Percentiles rank a stretch among this genome's conserved stretches.
phyloP scores from a whole-genome alignment of 2,329 filamentous ascomycete genomes.

The Penicillium sp. region DNA sequence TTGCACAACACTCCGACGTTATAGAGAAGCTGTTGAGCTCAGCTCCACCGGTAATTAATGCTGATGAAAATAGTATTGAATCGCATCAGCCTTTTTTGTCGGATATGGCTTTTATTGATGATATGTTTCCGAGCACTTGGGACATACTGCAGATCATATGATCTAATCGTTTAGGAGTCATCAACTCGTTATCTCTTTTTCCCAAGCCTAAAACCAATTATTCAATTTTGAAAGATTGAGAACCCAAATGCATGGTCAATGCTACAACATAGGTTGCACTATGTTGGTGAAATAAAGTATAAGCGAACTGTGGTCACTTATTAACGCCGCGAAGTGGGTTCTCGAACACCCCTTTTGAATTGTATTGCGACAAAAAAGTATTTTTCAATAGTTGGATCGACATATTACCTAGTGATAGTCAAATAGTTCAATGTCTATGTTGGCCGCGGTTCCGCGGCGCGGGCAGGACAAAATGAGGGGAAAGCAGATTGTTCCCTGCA shows the following conservation, averaged over 20 bases:
- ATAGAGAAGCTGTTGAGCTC: conserved; percentile 43
- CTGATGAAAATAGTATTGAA: background rate
- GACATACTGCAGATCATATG: conserved; percentile 12
- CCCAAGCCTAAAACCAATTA: too few species aligned
- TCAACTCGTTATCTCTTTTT: too few species aligned
- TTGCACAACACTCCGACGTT: conserved; percentile 50
- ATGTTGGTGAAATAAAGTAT: too few species aligned
- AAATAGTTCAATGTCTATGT: too few species aligned
- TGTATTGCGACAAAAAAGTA: background rate
- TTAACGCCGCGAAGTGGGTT: too few species aligned
- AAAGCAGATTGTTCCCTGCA: background rate
- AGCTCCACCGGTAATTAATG: background rate
- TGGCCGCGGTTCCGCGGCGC: background rate
- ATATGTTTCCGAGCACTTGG: conserved; percentile 14
- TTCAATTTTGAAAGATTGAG: too few species aligned
- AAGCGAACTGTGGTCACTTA: too few species aligned
- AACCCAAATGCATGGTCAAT: too few species aligned
- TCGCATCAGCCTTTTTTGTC: conserved; percentile 3
- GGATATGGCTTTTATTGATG: conserved; percentile 13
- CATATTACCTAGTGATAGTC: background rate
- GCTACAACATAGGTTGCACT: too few species aligned
- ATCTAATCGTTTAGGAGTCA: background rate
- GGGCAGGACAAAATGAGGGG: background rate
- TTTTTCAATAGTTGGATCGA: background rate
- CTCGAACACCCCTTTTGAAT: too few species aligned